Evolutionary conservation across 768 basidiomycete genomes (phyloP).

Genomic region (Tulasnella sp.): DNA sequence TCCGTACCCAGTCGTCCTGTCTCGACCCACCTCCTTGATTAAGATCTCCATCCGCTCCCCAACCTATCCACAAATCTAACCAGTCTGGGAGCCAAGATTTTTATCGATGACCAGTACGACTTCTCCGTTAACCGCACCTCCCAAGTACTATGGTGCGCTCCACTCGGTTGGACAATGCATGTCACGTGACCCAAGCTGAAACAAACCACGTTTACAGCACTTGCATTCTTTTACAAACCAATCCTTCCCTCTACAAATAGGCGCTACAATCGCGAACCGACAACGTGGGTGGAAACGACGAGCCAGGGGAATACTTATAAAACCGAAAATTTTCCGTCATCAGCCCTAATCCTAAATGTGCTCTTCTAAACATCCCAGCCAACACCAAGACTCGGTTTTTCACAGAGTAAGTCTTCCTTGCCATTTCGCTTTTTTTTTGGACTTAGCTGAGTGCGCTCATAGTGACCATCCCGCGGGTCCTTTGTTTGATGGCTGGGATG

Average conservation of each 20-base stretch:
- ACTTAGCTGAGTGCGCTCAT: background rate
- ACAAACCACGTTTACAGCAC: background rate
- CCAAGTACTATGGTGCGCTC: background rate
- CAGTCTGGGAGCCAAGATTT: too few species aligned
- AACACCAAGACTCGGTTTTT: background rate
- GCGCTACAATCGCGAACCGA: background rate
- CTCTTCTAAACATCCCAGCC: background rate
- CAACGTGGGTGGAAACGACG: background rate
- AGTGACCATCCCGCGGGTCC: background rate
- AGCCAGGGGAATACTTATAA: background rate
- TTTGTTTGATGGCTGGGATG: conserved; percentile 16
- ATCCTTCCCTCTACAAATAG: background rate
- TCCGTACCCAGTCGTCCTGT: too few species aligned
- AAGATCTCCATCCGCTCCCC: too few species aligned
- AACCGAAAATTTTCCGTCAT: background rate
- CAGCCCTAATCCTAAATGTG: background rate
- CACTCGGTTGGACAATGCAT: too few species aligned
- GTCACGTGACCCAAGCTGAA: background rate
- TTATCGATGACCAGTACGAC: too few species aligned
- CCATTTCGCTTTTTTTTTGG: background rate
- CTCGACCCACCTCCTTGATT: too few species aligned
- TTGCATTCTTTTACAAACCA: background rate
- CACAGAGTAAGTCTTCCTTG: background rate
- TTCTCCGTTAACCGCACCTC: too few species aligned
- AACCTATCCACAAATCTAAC: too few species aligned